Evolutionary conservation across 352 stramenopile genomes (phyloP).

Genomic region (Globisporangium parvum): DNA sequence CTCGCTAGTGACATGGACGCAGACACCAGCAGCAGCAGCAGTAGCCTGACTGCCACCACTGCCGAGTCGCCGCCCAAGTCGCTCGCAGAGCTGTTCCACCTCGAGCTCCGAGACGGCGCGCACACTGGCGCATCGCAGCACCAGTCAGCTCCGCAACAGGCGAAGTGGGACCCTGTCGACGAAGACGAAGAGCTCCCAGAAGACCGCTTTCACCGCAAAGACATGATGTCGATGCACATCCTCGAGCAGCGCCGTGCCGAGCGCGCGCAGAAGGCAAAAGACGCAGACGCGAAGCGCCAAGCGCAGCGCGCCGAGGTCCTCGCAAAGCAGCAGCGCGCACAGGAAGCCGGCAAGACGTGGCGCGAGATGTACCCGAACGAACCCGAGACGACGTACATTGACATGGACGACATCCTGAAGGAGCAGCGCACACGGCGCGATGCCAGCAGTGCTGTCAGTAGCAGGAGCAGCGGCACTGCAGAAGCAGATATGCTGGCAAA

Average conservation of each 20-base stretch:
- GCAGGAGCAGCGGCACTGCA: no score
- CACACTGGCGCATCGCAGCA: background rate
- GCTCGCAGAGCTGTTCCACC: constrained; percentile 65
- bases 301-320: constrained; percentile 38
- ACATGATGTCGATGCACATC: constrained; percentile 87
- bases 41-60: no score
- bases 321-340: constrained; percentile 43
- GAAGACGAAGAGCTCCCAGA: constrained; percentile 77
- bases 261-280: constrained; percentile 50
- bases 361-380: constrained; percentile 76
- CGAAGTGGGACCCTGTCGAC: constrained; percentile 51
- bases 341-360: constrained; percentile 62
- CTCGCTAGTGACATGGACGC: constrained; percentile 27
- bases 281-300: constrained; percentile 46
- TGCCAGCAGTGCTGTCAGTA: constrained; percentile 9
- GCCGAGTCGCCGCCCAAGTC: no score
- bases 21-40: background rate
- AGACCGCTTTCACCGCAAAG: constrained; percentile 69
- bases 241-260: constrained; percentile 63
- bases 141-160: constrained; percentile 6
- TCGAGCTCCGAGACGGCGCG: constrained; percentile 18
- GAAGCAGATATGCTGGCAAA: constrained; percentile 6
- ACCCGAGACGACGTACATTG: constrained; percentile 68
- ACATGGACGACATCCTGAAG: constrained; percentile 65
- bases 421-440: constrained; percentile 32